Evolutionary conservation across 345 rosid genomes (phyloP), one percentile per base, ranked within the genome.

Genomic region (Theobroma cacao): DNA sequence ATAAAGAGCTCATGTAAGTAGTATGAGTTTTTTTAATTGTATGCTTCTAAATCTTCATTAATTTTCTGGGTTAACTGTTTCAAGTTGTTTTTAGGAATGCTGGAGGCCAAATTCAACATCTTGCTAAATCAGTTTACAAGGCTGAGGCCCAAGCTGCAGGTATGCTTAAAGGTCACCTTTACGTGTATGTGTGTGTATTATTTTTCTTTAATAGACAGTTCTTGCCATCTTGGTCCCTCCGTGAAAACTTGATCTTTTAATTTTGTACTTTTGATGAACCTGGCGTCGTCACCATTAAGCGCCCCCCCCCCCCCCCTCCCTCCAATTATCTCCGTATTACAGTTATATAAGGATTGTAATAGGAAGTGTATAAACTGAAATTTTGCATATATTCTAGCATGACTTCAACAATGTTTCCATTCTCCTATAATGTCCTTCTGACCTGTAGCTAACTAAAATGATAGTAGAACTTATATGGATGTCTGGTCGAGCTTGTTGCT

Each of bases 131-230:
- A 22, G 89, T 83, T 80, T 83, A 89, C 86, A 92, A 91, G 83
- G 93, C 86, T 70, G 99, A 94, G 86, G 79, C 85, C 24, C 81
- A 89, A 86, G 95, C 93, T 73, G 80, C 92, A 82, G 98, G 99
- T 94, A 83, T 71, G 77, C 47, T 62, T n/a, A 13, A 52, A 50
- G 28, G 64, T 43, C 9, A 20, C 40, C 9, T 43, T 36, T 30
- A 7, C n/a, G 2, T 56, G 5, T 68, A 22, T 7, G n/a, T 60
- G 3, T 56, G 11, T 50, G 7, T 4, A 20, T 52, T 18, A 52
- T 52, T 52, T 52, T 67, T 33, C 22, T 43, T 41, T 41, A 4
- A 2, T 67, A 67, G 30, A 67, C 34, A 36, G 28, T 36, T 22
- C 0, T 68, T 47, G 38, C 8, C 38, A 45, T 69, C 38, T 69